A percentile compares a stretch with the other conserved stretches of the same genome.
These are phyloP conservation scores for Myxozyma monticola DNA, from an alignment of 805 yeast species.

Conservation along the genomic window DNA sequence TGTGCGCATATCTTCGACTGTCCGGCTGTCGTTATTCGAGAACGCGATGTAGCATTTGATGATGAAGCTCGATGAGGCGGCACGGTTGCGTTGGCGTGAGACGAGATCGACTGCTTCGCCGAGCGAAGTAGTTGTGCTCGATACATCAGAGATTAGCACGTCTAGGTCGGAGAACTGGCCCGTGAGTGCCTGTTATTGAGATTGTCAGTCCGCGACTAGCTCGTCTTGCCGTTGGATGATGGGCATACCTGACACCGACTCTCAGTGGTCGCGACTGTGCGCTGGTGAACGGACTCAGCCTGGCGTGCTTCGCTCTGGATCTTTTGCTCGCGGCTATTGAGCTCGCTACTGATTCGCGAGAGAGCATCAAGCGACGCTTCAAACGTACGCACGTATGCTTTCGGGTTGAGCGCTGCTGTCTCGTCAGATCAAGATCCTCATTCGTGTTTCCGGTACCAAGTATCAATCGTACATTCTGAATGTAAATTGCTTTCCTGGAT, in stretches of 20 bases:
- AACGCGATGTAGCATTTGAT: conserved; percentile 78
- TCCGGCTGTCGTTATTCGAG: conserved; percentile 55
- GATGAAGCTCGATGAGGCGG: conserved; percentile 68
- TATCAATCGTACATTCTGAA: conserved; percentile 10
- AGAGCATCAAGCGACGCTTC: conserved; percentile 80
- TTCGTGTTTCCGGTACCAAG: too few species aligned
- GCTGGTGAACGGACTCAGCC: conserved; percentile 36
- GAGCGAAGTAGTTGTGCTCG: conserved; percentile 63
- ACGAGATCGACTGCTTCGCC: conserved; percentile 67
- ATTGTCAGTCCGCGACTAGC: too few species aligned
- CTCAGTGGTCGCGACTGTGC: conserved; percentile 8
- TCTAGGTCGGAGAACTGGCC: conserved; percentile 56
- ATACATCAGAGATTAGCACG: conserved; percentile 54
- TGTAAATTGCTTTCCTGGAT: conserved; percentile 17
- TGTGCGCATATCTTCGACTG: conserved; percentile 59
- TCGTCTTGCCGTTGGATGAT: too few species aligned
- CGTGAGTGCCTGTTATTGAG: conserved; percentile 36
- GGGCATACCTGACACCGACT: conserved; percentile 18
- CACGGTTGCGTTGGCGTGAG: conserved; percentile 70
- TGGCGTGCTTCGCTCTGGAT: conserved; percentile 58
- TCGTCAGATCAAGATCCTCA: background rate
- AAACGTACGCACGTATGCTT: conserved; percentile 90
- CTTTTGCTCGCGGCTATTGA: conserved; percentile 50
- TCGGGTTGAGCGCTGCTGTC: conserved; percentile 68
- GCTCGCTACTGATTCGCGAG: conserved; percentile 58